Percentiles rank a stretch among this genome's conserved stretches.
phyloP scores from a whole-genome alignment of 2,329 filamentous ascomycete genomes.

The Sporothrix curviconia region DNA sequence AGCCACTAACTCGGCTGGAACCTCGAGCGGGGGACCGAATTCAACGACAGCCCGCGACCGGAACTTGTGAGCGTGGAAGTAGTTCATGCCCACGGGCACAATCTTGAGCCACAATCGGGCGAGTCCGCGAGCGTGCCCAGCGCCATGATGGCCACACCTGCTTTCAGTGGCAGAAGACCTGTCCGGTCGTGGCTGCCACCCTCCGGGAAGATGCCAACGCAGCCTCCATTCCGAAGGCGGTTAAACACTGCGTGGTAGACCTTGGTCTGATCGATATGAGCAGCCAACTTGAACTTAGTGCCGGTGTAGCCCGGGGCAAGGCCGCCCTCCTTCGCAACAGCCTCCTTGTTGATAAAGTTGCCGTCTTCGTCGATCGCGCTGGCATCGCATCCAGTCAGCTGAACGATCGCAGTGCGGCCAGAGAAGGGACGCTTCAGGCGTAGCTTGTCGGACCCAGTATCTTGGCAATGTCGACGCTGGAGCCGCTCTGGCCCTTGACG shows the following conservation, averaged over 20 bases:
- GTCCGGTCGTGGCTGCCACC: constrained; percentile 93
- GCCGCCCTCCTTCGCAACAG: constrained; percentile 37
- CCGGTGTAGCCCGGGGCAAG: constrained; percentile 61
- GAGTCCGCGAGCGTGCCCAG: constrained; percentile 80
- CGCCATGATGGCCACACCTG: constrained; percentile 96
- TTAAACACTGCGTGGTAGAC: constrained; percentile 93
- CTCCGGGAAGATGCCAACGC: constrained; percentile 94
- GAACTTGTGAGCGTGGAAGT: constrained; percentile 98
- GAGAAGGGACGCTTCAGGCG: constrained; percentile 83
- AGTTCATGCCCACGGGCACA: constrained; percentile 97
- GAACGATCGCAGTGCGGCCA: constrained; percentile 64
- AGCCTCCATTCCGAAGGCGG: constrained; percentile 73
- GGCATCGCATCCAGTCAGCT: constrained; percentile 64
- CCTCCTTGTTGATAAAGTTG: constrained; percentile 48
- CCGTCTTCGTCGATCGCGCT: constrained; percentile 64
- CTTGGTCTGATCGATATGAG: constrained; percentile 87
- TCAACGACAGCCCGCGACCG: constrained; percentile 92
- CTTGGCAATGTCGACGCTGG: constrained; percentile 76
- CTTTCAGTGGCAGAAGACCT: constrained; percentile 85
- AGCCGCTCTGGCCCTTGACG: constrained; percentile 66
- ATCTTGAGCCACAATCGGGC: constrained; percentile 88
- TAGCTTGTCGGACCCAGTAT: constrained; percentile 74
- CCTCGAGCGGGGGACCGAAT: constrained; percentile 83
- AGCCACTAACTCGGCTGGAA: constrained; percentile 73
- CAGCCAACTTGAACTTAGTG: constrained; percentile 78